Conservation (phyloP, 2,329 filamentous ascomycete species). For the Sphaceloma murrayae region DNA sequence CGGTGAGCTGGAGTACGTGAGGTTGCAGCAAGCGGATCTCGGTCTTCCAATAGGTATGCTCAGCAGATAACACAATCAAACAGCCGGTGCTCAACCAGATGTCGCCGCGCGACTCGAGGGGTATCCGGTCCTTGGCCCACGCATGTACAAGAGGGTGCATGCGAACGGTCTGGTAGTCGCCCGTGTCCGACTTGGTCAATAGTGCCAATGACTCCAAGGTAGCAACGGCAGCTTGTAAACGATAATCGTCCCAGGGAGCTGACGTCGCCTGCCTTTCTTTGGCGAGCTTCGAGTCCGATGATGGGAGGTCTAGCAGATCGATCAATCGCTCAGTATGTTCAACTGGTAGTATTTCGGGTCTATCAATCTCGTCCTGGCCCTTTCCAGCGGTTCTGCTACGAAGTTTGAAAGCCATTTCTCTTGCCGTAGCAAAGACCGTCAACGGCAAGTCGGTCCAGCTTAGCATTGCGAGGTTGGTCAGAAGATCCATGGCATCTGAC, state of each 20-base stretch:
- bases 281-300: background rate
- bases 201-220: background rate
- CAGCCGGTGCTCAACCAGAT: background rate
- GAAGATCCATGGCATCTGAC: background rate
- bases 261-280: background rate
- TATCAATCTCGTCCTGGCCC: background rate
- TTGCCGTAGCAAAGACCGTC: slow-evolving; percentile 22
- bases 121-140: background rate
- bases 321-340: too few species aligned
- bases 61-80: background rate
- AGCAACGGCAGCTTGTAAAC: background rate
- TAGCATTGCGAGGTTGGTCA: background rate
- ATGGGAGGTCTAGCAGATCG: too few species aligned
- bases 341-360: background rate
- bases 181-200: background rate
- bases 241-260: background rate
- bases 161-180: background rate
- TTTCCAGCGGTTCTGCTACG: background rate
- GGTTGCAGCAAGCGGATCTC: background rate
- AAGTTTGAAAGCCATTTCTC: background rate
- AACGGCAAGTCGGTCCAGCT: background rate
- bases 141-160: slow-evolving; percentile 15
- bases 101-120: background rate
- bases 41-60: background rate
- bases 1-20: background rate